Evolutionary conservation across 768 basidiomycete genomes (phyloP), one percentile per base, ranked within the genome.

Genomic region (Termitomyces sp.): DNA sequence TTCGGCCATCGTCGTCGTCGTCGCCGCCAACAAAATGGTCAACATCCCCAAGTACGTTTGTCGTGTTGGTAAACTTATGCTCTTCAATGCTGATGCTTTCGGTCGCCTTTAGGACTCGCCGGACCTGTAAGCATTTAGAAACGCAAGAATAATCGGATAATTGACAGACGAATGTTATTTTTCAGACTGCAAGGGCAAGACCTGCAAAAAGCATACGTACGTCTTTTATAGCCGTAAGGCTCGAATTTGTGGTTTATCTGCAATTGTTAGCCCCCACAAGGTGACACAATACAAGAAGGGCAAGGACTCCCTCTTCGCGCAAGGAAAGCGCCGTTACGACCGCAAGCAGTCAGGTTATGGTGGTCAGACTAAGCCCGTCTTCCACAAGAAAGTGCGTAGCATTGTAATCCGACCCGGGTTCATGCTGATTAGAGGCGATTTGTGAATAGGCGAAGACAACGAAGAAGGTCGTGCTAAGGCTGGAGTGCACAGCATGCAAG

Each of bases 271-370:
- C 63, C 95, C 95, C 58, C 96, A 98, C 82, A 99, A 99, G 78
- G 96, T 99, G 70, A 98, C 96, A 59, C 96, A 99, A 76, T 99
- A 98, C 86, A 99, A 99, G 89, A 97, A 93, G 85, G 97, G 97
- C 74, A 98, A 99, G 80, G 96, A 93, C 73, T 98, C 97, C 59
- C 79, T 95, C 62, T 91, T 92, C 73, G 97, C 93, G 53, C 96
- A 99, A 81, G 97, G 97, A 81, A 98, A 99, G 88, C 91, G 97
- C 70, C 94, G 97, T 81, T 98, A 99, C 80, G 97, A 98, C 82
- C 89, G 96, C 71, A 96, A 97, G 86, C 95, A 92, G 77, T 89
- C 89, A 64, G 92, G 96, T 78, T 98, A 98, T 80, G 96, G 96
- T 90, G 96, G 96, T 80, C 96, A 99, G 84, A 99, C 96, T 59